Evolutionary conservation across 345 rosid genomes (phyloP), one percentile per base, ranked within the genome.

Genomic region (Schrenkiella parvula): DNA sequence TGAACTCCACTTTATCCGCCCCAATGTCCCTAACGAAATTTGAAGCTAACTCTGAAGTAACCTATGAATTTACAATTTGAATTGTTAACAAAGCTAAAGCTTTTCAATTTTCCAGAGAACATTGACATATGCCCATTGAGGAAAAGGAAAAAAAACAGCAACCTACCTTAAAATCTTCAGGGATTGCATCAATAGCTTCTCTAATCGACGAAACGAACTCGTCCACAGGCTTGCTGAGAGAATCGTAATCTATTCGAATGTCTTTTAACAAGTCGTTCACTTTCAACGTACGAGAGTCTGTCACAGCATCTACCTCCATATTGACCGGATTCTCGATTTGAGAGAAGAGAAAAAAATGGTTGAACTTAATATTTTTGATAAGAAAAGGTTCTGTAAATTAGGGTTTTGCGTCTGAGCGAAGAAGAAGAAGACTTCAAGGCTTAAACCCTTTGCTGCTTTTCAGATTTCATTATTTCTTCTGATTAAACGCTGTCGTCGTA

Each of bases 1-100:
- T 86, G 75, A 91, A 91, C 22, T 88, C 91, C 23, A 82, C 90
- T 73, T 89, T 91, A 70, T 88, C 99, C 0, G 91, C 93, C 3
- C 93, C 90, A 62, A 88, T 76, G 58, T 91, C 97, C 32, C 76
- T 77, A 35, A 89, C 89, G 73, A 95, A 91, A 47, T 75, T 79
- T 0, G 89, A 78, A 64, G 95, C 95, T 64, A 80, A 72, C 53
- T 84, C 89, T 15, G 84, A 85, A 2, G 82, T 81, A 66, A 89
- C 93, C 97, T 90, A 82, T 72, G 38, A 5, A 12, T 63, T 64
- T 22, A 32, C 14, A 54, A 31, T 43, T 10, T 15, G 8, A 54
- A 41, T 13, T 51, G 26, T 29, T 19, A 62, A n/a, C 3, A 64
- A 64, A 73, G 65, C 58, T 34, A 41, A 13, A 43, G 4, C 1